Conservation (phyloP, 768 basidiomycete species). For the Mycena crocata region DNA sequence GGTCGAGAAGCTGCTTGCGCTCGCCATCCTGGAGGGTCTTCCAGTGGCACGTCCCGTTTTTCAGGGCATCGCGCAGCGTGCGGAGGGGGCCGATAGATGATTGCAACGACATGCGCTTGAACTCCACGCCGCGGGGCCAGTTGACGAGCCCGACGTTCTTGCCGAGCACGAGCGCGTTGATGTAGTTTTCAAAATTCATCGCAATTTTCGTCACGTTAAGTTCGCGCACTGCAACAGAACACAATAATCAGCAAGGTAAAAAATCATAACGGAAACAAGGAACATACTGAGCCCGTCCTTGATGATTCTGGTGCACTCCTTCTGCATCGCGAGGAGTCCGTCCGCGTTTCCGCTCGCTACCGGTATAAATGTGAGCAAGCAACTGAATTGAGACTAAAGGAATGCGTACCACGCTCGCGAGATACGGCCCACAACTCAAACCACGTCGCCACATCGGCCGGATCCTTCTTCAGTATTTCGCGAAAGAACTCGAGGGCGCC, state of each 20-base stretch:
- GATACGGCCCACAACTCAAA: slow-evolving; percentile 28
- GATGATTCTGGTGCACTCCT: not conserved
- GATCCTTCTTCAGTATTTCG: slow-evolving; percentile 11
- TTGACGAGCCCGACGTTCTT: not conserved
- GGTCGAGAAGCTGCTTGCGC: not conserved
- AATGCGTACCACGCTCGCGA: slow-evolving; percentile 17
- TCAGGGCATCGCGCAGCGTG: not conserved
- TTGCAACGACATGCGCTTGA: not conserved
- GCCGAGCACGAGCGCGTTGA: not conserved
- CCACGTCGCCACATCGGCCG: not conserved
- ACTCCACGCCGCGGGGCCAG: not conserved
- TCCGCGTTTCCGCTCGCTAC: not conserved
- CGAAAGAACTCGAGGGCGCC: slow-evolving; percentile 11
- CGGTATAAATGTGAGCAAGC: not conserved
- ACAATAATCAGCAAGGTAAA: not conserved
- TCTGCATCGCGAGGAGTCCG: not conserved
- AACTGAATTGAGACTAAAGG: not conserved
- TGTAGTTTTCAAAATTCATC: not conserved
- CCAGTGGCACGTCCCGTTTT: not conserved
- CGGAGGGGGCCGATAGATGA: not conserved
- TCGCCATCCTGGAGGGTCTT: not conserved
- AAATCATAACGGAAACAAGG: not conserved
- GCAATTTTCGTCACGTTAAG: not conserved
- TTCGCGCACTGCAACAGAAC: not conserved
- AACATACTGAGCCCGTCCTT: not conserved